These are phyloP conservation scores for Solioccasus polychromus DNA, from an alignment of 768 basidiomycete genomes.

Conservation along the genomic window DNA sequence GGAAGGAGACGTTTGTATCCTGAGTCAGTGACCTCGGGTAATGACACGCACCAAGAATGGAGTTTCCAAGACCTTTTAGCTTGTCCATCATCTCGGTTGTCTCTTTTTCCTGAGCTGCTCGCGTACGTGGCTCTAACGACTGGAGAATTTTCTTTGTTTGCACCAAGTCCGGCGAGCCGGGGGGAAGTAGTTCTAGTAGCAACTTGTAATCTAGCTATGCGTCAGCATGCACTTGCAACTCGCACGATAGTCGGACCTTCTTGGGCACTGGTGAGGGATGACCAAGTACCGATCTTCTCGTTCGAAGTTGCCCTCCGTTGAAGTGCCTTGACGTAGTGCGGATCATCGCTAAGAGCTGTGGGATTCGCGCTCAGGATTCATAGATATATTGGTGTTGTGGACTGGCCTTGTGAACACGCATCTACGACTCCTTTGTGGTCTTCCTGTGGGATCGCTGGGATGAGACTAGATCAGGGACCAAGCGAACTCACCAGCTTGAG, in stretches of 20 bases:
- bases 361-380: slow-evolving; percentile 4
- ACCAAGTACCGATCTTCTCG: slow-evolving; percentile 78
- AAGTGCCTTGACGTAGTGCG: slow-evolving; percentile 81
- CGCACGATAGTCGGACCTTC: slow-evolving; percentile 56
- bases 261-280: slow-evolving; percentile 75
- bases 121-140: slow-evolving; percentile 62
- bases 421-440: slow-evolving; percentile 78
- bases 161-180: slow-evolving; percentile 47
- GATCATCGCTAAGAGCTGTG: slow-evolving; percentile 84
- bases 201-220: slow-evolving; percentile 64
- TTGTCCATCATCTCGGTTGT: slow-evolving; percentile 91
- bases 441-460: slow-evolving; percentile 41
- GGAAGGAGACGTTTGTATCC: not conserved
- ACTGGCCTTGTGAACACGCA: slow-evolving; percentile 73
- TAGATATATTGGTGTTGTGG: not conserved
- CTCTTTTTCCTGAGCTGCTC: slow-evolving; percentile 79
- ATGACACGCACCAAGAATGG: slow-evolving; percentile 63
- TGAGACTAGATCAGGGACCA: not conserved
- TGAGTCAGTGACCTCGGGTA: not conserved
- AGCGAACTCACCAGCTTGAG: slow-evolving; percentile 63
- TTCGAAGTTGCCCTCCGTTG: slow-evolving; percentile 88
- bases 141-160: slow-evolving; percentile 50
- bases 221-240: not conserved
- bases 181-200: slow-evolving; percentile 62
- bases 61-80: slow-evolving; percentile 90